A percentile compares a stretch with the other conserved stretches of the same genome.
These are phyloP conservation scores for Mycena haematopus DNA, from an alignment of 768 basidiomycete species.

Conservation along the genomic window DNA sequence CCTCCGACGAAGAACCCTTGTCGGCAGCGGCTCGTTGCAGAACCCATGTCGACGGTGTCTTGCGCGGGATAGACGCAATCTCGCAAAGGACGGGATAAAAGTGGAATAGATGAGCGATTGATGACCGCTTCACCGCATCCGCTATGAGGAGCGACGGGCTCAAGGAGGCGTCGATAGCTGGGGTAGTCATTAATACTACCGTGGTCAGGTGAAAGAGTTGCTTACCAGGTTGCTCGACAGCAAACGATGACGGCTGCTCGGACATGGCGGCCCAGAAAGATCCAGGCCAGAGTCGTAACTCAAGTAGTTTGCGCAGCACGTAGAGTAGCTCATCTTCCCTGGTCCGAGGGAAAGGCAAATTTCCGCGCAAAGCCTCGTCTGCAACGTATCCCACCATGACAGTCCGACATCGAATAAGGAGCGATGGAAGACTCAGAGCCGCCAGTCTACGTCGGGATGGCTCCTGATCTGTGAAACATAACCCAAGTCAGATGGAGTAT, in stretches of 20 bases:
- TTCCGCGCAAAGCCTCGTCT: conserved; percentile 85
- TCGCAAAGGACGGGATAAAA: conserved; percentile 83
- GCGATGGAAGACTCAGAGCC: conserved; percentile 69
- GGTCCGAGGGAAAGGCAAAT: conserved; percentile 84
- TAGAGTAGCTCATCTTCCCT: conserved; percentile 92
- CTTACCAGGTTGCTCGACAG: conserved; percentile 64
- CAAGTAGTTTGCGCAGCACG: conserved; percentile 76
- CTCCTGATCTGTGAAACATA: conserved; percentile 59
- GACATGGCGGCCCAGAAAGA: conserved; percentile 80
- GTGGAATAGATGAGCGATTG: conserved; percentile 86
- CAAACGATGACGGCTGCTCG: conserved; percentile 62
- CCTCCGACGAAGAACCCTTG: conserved; percentile 30
- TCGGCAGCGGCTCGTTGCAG: conserved; percentile 16
- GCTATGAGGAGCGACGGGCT: conserved; percentile 64
- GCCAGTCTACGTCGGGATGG: conserved; percentile 70
- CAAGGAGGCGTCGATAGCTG: conserved; percentile 50
- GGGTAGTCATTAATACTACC: conserved; percentile 15
- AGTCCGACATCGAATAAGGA: conserved; percentile 78
- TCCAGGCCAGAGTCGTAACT: conserved; percentile 75
- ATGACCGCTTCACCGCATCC: conserved; percentile 76
- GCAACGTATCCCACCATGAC: conserved; percentile 79
- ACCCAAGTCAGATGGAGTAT: background rate
- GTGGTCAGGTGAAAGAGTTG: conserved; percentile 4
- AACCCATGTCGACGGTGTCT: conserved; percentile 74
- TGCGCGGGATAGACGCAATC: conserved; percentile 74